Evolutionary conservation across 805 yeast species (phyloP).

Genomic region (Cephaloascus fragrans): DNA sequence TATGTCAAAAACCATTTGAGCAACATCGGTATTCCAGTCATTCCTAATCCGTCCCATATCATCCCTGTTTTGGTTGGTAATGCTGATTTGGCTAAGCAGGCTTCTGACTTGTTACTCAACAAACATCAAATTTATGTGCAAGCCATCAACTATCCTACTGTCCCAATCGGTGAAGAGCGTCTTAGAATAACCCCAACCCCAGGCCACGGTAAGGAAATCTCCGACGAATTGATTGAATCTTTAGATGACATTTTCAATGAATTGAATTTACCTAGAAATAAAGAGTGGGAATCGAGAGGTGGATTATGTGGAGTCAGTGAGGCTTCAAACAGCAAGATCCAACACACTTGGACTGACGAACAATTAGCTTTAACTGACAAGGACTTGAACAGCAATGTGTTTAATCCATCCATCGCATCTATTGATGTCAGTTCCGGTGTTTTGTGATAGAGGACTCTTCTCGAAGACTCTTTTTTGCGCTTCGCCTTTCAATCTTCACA

Average conservation of each 20-base stretch:
- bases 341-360: slow-evolving; percentile 82
- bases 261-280: slow-evolving; percentile 61
- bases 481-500: neutral
- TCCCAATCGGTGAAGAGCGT: slow-evolving; percentile 91
- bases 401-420: slow-evolving; percentile 51
- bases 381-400: slow-evolving; percentile 59
- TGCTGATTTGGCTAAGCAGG: slow-evolving; percentile 84
- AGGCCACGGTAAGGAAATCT: slow-evolving; percentile 73
- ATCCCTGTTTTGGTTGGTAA: slow-evolving; percentile 94
- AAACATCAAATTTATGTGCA: slow-evolving; percentile 89
- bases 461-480: neutral
- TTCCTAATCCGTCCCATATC: slow-evolving; percentile 96
- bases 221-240: slow-evolving; percentile 69
- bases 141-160: slow-evolving; percentile 98
- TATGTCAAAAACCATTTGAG: slow-evolving; percentile 71
- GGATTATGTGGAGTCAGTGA: slow-evolving; percentile 91
- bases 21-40: slow-evolving; percentile 79
- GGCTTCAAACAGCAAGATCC: slow-evolving; percentile 28
- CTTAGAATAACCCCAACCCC: slow-evolving; percentile 98
- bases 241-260: slow-evolving; percentile 74
- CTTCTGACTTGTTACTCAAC: slow-evolving; percentile 80
- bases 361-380: slow-evolving; percentile 56
- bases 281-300: slow-evolving; percentile 71
- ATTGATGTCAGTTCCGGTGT: slow-evolving; percentile 69
- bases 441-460: slow-evolving; percentile 7